A percentile compares a stretch with the other conserved stretches of the same genome.
These are phyloP conservation scores for Filosporella fistucella DNA, from an alignment of 495 filamentous ascomycete genomes.

Conservation along the genomic window DNA sequence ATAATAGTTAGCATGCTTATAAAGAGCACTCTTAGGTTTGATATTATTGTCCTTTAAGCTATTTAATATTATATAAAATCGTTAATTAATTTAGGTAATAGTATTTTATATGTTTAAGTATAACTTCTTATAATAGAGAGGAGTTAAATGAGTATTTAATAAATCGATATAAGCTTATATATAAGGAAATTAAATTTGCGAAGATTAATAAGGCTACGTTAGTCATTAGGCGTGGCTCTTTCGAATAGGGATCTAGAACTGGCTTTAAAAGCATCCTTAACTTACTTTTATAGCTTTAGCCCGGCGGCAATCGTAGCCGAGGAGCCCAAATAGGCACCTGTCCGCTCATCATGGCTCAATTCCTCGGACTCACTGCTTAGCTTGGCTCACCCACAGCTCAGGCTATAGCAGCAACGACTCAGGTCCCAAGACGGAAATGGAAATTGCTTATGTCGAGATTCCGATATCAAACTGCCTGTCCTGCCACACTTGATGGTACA, in stretches of 20 bases:
- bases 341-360: slow-evolving; percentile 3
- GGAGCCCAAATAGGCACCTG: slow-evolving; percentile 12
- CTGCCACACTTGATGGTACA: no score
- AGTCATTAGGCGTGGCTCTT: no score
- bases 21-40: no score
- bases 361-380: slow-evolving; percentile 1
- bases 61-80: slow-evolving; percentile 12
- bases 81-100: slow-evolving; percentile 5
- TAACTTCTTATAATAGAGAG: slow-evolving; percentile 7
- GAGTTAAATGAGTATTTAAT: slow-evolving; percentile 13
- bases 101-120: slow-evolving; percentile 11
- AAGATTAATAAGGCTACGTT: slow-evolving; percentile 8
- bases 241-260: slow-evolving; percentile 11
- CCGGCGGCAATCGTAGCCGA: slow-evolving; percentile 11
- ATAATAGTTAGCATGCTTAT: no score
- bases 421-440: slow-evolving; percentile 5
- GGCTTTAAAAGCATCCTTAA: slow-evolving; percentile 3
- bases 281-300: slow-evolving; percentile 13
- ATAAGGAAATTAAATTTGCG: slow-evolving; percentile 12
- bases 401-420: slow-evolving; percentile 9
- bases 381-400: slow-evolving; percentile 11
- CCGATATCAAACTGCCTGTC: slow-evolving; percentile 8
- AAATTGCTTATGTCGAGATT: slow-evolving; percentile 9
- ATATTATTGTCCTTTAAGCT: slow-evolving; percentile 13
- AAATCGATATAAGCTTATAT: slow-evolving; percentile 10